Conservation (phyloP, 306 rosid genomes). For the Oemleria cerasiformis region DNA sequence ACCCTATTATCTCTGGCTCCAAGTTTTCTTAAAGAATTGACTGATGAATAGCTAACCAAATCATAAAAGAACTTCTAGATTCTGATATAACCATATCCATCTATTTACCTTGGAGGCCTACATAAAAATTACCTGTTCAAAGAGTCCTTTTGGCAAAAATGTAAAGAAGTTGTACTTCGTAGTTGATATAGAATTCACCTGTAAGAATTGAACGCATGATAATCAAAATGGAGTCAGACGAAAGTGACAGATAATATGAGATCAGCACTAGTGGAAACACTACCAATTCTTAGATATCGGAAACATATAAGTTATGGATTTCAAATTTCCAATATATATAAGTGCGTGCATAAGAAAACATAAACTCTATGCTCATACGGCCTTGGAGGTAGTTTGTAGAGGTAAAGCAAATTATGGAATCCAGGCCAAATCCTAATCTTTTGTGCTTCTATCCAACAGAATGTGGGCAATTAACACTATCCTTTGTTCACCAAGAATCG, state of each 20-base stretch:
- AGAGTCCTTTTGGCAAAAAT: constrained; percentile 87
- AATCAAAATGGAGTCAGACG: neutral
- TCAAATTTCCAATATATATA: neutral
- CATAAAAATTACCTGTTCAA: constrained; percentile 77
- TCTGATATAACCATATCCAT: neutral
- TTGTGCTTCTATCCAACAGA: neutral
- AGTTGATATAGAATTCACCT: constrained; percentile 95
- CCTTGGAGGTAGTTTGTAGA: neutral
- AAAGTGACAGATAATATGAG: constrained; percentile 16
- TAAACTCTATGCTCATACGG: neutral
- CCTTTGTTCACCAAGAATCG: neutral
- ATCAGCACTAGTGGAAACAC: neutral
- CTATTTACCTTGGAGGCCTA: constrained; percentile 22
- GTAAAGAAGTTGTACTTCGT: constrained; percentile 85
- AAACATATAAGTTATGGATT: neutral
- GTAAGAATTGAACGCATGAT: constrained; percentile 29
- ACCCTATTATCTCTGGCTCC: neutral
- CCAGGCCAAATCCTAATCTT: neutral
- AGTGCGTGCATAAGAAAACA: no score
- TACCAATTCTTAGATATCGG: neutral
- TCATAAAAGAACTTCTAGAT: constrained; percentile 8
- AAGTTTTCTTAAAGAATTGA: neutral
- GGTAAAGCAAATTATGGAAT: neutral
- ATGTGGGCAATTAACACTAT: neutral
- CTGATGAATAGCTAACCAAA: neutral